Percentiles rank a stretch among this genome's conserved stretches.
These are phyloP conservation scores for Aristolochia contorta DNA, from an alignment of 164 flowering plant species.

Conservation along the genomic window DNA sequence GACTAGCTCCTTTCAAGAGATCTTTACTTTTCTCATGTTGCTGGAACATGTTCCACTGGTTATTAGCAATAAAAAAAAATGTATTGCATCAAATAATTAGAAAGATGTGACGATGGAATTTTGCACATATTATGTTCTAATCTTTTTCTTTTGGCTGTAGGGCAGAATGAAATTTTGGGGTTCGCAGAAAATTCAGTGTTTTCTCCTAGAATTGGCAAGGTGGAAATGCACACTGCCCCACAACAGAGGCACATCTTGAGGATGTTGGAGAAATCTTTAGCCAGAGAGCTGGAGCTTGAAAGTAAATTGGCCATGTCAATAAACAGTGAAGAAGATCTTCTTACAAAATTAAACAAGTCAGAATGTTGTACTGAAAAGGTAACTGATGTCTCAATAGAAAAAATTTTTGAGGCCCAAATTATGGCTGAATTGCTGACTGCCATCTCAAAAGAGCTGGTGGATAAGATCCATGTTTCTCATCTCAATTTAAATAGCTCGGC, in stretches of 20 bases:
- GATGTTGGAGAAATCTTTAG: constrained; percentile 90
- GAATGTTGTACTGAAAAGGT: constrained; percentile 39
- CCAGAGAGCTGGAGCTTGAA: constrained; percentile 79
- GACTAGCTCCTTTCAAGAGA: too few species aligned
- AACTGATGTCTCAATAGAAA: constrained; percentile 24
- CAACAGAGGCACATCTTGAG: constrained; percentile 59
- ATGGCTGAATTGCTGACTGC: constrained; percentile 45
- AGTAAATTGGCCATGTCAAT: constrained; percentile 50
- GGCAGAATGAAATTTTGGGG: constrained; percentile 20
- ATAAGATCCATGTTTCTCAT: constrained; percentile 40
- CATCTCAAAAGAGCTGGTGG: constrained; percentile 47
- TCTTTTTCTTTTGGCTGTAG: constrained; percentile 24
- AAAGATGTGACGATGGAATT: too few species aligned
- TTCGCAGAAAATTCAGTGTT: constrained; percentile 23
- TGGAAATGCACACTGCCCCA: constrained; percentile 51
- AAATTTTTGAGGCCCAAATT: constrained; percentile 65
- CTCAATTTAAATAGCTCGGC: constrained; percentile 41
- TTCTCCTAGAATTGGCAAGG: constrained; percentile 21
- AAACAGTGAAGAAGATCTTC: constrained; percentile 49
- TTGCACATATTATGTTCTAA: background rate
- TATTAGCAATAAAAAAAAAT: background rate
- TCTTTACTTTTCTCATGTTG: too few species aligned
- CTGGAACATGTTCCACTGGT: background rate
- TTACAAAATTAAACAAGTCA: constrained; percentile 28
- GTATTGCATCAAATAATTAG: constrained; percentile 4